Percentiles rank a stretch among this genome's conserved stretches.
Conservation (phyloP, 2,329 filamentous ascomycete species). For the Paradendryphiella salina region DNA sequence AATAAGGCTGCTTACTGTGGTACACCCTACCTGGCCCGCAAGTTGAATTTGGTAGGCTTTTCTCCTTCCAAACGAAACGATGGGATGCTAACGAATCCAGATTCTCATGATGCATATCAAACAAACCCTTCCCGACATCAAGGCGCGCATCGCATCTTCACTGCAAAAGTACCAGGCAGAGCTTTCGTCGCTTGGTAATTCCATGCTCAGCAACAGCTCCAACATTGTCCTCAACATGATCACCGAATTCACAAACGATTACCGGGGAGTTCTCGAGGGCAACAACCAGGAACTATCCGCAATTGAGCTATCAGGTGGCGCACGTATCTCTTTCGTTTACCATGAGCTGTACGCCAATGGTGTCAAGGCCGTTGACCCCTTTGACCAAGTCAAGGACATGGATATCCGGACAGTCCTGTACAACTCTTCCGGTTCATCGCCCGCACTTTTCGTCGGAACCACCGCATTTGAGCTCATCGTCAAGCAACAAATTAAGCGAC, state of each 20-base stretch:
- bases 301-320: conserved; percentile 90
- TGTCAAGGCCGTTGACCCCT: conserved; percentile 95
- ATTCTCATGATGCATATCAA: conserved; percentile 99
- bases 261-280: conserved; percentile 91
- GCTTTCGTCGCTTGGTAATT: conserved; percentile 81
- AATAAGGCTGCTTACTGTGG: conserved; percentile 99
- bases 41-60: conserved; percentile 75
- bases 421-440: conserved; percentile 98
- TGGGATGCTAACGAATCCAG: conserved; percentile 46
- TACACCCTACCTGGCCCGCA: conserved; percentile 93
- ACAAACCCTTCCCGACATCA: conserved; percentile 97
- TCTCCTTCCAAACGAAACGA: not conserved
- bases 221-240: conserved; percentile 99
- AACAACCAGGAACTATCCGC: conserved; percentile 96
- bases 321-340: conserved; percentile 98
- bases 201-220: conserved; percentile 90
- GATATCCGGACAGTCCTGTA: conserved; percentile 96
- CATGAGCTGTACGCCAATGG: conserved; percentile 98
- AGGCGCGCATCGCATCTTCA: conserved; percentile 91
- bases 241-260: conserved; percentile 97
- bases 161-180: conserved; percentile 89
- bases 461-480: conserved; percentile 98
- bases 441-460: conserved; percentile 94
- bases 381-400: conserved; percentile 95
- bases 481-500: conserved; percentile 95